Evolutionary conservation across 495 filamentous ascomycete species (phyloP).

Genomic region (Talaromyces proteolyticus): DNA sequence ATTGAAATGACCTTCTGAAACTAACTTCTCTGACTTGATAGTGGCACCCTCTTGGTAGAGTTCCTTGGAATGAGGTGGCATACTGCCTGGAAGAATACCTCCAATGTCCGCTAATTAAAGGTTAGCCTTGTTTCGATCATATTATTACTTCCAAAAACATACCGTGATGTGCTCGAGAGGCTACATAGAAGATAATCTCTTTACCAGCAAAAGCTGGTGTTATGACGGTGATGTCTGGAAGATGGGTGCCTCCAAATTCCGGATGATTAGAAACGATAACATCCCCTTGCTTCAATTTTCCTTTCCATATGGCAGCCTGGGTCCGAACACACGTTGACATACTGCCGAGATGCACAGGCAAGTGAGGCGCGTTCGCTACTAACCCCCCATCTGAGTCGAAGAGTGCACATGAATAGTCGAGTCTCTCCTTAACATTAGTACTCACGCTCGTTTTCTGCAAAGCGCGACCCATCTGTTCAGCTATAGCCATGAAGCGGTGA

Average conservation of each 20-base stretch:
- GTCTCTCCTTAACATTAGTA: conserved; percentile 87
- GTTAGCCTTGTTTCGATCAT: background rate
- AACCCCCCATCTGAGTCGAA: conserved; percentile 77
- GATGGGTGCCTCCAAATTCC: conserved; percentile 79
- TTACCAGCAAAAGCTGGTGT: conserved; percentile 80
- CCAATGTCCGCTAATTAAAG: conserved; percentile 88
- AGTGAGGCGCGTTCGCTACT: conserved; percentile 86
- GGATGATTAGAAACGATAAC: conserved; percentile 94
- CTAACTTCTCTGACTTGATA: conserved; percentile 89
- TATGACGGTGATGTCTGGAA: conserved; percentile 84
- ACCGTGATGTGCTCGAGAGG: conserved; percentile 59
- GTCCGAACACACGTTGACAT: conserved; percentile 89
- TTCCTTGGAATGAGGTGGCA: conserved; percentile 91
- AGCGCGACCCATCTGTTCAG: conserved; percentile 87
- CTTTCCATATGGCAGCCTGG: conserved; percentile 78
- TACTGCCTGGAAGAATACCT: conserved; percentile 87
- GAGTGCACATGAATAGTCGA: conserved; percentile 87
- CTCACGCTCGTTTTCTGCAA: conserved; percentile 89
- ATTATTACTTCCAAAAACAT: background rate
- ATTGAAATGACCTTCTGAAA: conserved; percentile 83
- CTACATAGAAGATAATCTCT: conserved; percentile 87
- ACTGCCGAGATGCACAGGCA: conserved; percentile 84
- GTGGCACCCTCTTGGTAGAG: conserved; percentile 89
- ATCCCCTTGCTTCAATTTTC: conserved; percentile 81
- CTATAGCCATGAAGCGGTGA: conserved; percentile 91